Base-by-base conservation (phyloP, 2,329 filamentous ascomycete species). In the Bipolaris cookei region DNA sequence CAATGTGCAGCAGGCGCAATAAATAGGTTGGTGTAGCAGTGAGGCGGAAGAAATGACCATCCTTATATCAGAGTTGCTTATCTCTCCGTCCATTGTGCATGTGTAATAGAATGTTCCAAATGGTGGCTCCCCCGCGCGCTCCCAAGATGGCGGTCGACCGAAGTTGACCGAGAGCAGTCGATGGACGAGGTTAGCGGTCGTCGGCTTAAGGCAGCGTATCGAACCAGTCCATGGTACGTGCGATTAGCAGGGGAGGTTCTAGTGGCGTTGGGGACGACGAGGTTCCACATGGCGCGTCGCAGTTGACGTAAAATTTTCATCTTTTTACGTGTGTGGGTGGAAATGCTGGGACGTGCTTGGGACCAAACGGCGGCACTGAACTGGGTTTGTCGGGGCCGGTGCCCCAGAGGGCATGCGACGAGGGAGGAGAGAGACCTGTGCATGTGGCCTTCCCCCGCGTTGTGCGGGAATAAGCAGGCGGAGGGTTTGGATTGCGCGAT, bases 241-340 rank as follows among this genome's bases (percentile, higher is more conserved):
- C 54, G 32, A 41, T 34, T 11, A 28, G 34, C 6, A 43, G 44
- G 34, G 37, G 30, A 7, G 23, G 7, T 34, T 47, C 48, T 49
- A 56, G 50, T 47, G 59, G 54, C 51, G 23, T 38, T 44, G 50
- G 38, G 28, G 46, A 63, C 57, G 52, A 59, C 23, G 59, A 41
- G 58, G 66, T 51, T 68, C 70, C 70, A 73, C 70, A 66, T 72
- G 55, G 70, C 55, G 62, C 50, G 51, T 42, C 28, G 55, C 50
- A 50, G 55, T 69, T 71, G 64, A 71, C 68, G 66, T 70, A 72
- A 70, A 70, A 69, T 64, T 70, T 71, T 72, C 67, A 66, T 64
- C 59, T 64, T 58, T 58, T 54, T 54, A 50, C 49, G 51, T 49
- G 55, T 54, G 42, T 38, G 25, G 51, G 52, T 55, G 44, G 45